Conservation (phyloP, 2,329 filamentous ascomycete species). For the Exophiala aquamarina region DNA sequence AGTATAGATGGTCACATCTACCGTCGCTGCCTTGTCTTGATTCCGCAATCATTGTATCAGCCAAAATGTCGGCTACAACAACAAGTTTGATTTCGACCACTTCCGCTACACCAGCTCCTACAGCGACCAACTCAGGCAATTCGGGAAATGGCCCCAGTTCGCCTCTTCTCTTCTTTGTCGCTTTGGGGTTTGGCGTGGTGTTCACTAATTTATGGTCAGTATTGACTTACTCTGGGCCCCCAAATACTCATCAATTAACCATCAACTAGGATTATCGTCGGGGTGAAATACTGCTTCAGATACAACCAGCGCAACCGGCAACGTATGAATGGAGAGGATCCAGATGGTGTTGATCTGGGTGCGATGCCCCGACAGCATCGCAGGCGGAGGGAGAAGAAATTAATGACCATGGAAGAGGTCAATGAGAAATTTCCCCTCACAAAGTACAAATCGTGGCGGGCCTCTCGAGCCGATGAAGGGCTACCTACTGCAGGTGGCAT, state of each 20-base stretch:
- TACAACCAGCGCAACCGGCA: slow-evolving; percentile 93
- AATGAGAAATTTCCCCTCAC: slow-evolving; percentile 94
- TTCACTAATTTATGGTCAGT: slow-evolving; percentile 97
- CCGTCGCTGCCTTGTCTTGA: background rate
- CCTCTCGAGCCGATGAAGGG: slow-evolving; percentile 77
- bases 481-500: slow-evolving; percentile 83
- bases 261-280: slow-evolving; percentile 86
- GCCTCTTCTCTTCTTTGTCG: slow-evolving; percentile 87
- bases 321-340: slow-evolving; percentile 72
- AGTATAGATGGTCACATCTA: background rate
- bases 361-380: slow-evolving; percentile 83
- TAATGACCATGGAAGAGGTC: slow-evolving; percentile 99
- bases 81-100: slow-evolving; percentile 1
- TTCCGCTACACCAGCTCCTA: slow-evolving; percentile 18
- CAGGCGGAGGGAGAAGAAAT: slow-evolving; percentile 89
- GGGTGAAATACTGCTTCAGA: slow-evolving; percentile 98
- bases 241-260: slow-evolving; percentile 26
- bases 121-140: slow-evolving; percentile 31
- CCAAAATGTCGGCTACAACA: slow-evolving; percentile 18
- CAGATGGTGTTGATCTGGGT: slow-evolving; percentile 84
- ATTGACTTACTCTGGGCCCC: background rate
- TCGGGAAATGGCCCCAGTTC: slow-evolving; percentile 59
- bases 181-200: slow-evolving; percentile 93
- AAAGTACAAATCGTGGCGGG: slow-evolving; percentile 96
- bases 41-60: slow-evolving; percentile 8